Conservation (phyloP, 805 yeast species). For the Phaffomyces opuntiae region DNA sequence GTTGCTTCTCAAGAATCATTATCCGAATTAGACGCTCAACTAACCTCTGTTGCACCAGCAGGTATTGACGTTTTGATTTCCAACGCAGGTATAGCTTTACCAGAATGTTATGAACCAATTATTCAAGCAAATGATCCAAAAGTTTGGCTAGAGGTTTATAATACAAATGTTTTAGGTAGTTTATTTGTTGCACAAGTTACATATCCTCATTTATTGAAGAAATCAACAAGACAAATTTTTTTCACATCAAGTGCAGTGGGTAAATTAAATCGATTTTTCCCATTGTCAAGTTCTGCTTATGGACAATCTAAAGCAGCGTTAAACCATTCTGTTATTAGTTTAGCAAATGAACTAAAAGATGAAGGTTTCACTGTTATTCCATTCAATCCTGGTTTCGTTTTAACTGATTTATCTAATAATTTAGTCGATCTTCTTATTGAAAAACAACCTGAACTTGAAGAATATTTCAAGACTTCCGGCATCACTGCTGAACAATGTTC, state of each 20-base stretch:
- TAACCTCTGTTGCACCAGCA: conserved; percentile 3
- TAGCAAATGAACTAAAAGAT: conserved; percentile 22
- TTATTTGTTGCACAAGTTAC: conserved; percentile 2
- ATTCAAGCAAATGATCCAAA: neutral
- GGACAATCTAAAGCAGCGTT: conserved; percentile 30
- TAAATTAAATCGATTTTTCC: conserved; percentile 12
- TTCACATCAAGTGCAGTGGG: conserved; percentile 21
- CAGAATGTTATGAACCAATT: neutral
- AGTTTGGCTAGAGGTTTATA: neutral
- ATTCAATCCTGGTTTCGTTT: conserved; percentile 34
- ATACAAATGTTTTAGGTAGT: conserved; percentile 9
- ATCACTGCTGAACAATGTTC: conserved; percentile 25
- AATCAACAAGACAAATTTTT: conserved; percentile 15
- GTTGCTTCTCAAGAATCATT: conserved; percentile 10
- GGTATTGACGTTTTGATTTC: conserved; percentile 13
- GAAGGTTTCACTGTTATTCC: conserved; percentile 26
- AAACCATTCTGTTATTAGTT: conserved; percentile 23
- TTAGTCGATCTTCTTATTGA: neutral
- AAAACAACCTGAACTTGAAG: neutral
- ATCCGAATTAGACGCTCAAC: neutral
- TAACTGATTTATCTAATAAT: conserved; percentile 26
- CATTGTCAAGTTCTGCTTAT: conserved; percentile 14
- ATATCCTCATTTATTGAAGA: conserved; percentile 14
- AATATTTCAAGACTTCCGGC: neutral
- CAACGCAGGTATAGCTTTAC: conserved; percentile 11